Percentiles rank a stretch among this genome's conserved stretches.
These are phyloP conservation scores for Lipomyces starkeyi DNA, from an alignment of 805 yeast genomes.

Conservation along the genomic window DNA sequence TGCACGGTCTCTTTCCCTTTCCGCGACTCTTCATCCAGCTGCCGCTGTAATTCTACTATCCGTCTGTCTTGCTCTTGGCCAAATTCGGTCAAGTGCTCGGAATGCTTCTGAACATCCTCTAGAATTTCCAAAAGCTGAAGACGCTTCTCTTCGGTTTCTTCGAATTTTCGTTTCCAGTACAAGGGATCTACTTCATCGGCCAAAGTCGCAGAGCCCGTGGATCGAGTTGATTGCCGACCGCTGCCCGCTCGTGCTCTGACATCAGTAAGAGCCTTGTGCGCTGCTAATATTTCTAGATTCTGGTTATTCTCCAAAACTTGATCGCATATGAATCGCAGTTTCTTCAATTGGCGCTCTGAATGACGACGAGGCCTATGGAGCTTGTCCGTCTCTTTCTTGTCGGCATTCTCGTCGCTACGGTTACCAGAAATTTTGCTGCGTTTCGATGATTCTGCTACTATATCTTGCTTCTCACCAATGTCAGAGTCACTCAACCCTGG, in stretches of 20 bases:
- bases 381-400: not conserved
- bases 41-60: slow-evolving; percentile 12
- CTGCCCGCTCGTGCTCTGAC: not conserved
- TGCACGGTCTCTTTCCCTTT: slow-evolving; percentile 11
- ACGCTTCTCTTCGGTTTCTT: slow-evolving; percentile 19
- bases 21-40: slow-evolving; percentile 16
- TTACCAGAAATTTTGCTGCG: not conserved
- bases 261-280: slow-evolving; percentile 7
- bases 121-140: slow-evolving; percentile 9
- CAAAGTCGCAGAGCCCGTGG: not conserved
- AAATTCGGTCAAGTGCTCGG: slow-evolving; percentile 20
- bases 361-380: not conserved
- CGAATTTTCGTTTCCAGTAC: slow-evolving; percentile 23
- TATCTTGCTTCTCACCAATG: not conserved
- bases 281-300: slow-evolving; percentile 16
- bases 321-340: not conserved
- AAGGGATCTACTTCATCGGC: slow-evolving; percentile 6
- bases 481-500: not conserved
- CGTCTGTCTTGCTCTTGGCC: slow-evolving; percentile 21
- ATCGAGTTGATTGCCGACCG: not conserved
- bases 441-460: not conserved
- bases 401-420: not conserved
- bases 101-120: slow-evolving; percentile 22
- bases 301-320: slow-evolving; percentile 18
- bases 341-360: not conserved